phyloP scores from a whole-genome alignment of 495 filamentous ascomycete species.

The Lepidopterella palustris region DNA sequence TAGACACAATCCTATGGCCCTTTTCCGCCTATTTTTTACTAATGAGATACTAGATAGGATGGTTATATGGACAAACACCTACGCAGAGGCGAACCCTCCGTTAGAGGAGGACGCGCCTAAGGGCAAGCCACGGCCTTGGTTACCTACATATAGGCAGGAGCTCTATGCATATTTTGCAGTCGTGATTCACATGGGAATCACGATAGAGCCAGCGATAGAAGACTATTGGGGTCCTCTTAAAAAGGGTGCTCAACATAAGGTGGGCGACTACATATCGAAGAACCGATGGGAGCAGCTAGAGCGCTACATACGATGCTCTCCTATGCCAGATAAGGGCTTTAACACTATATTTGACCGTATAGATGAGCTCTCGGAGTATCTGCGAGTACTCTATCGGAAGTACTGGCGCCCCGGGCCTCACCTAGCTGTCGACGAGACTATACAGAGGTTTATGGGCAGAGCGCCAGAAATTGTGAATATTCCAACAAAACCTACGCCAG shows the following conservation, averaged over 20 bases:
- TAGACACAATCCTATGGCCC: neutral
- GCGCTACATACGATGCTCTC: neutral
- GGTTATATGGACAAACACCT: neutral
- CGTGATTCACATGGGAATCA: neutral
- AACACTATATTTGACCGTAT: neutral
- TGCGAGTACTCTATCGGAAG: neutral
- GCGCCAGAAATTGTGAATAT: slow-evolving; percentile 4
- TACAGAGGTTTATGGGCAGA: neutral
- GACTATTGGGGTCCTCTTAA: neutral
- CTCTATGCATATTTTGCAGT: slow-evolving; percentile 1
- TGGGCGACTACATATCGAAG: neutral
- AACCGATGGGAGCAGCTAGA: neutral
- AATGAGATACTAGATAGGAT: neutral
- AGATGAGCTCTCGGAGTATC: neutral
- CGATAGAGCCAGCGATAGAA: neutral
- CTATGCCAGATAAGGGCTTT: neutral
- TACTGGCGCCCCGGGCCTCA: neutral
- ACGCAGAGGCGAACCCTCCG: neutral
- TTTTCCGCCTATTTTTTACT: neutral
- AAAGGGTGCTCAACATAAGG: neutral
- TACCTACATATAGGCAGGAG: neutral
- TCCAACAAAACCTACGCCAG: slow-evolving; percentile 1
- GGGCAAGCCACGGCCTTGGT: neutral
- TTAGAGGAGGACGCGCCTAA: neutral
- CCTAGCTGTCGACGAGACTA: neutral